A percentile compares a stretch with the other conserved stretches of the same genome.
Conservation (phyloP, 176 grass and related monocot species). For the Oryza coarctata region DNA sequence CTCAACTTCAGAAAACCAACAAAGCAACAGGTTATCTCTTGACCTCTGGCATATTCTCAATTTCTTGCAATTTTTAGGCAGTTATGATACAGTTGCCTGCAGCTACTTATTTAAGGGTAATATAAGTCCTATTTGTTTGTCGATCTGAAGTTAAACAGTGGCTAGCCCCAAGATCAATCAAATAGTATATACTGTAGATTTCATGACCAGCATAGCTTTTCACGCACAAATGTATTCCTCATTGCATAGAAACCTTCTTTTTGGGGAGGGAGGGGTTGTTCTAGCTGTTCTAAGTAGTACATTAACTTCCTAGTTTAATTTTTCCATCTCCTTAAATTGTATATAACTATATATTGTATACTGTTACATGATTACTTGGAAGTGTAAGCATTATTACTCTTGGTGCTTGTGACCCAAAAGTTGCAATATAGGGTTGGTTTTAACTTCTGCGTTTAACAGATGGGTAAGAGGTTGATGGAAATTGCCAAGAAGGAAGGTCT, state of each 20-base stretch:
- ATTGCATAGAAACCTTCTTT: neutral
- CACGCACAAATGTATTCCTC: neutral
- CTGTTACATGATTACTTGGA: neutral
- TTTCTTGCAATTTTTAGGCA: conserved; percentile 18
- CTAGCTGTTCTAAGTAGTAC: neutral
- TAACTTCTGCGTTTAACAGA: conserved; percentile 63
- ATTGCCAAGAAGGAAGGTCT: conserved; percentile 86
- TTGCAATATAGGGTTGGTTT: conserved; percentile 1
- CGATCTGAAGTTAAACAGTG: conserved; percentile 6
- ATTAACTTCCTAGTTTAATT: neutral
- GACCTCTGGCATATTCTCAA: neutral
- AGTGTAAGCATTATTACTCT: neutral
- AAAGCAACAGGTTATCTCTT: conserved; percentile 88
- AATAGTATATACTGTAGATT: conserved; percentile 11
- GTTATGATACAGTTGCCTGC: conserved; percentile 10
- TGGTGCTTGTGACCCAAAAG: conserved; percentile 5
- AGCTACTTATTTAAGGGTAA: conserved; percentile 11
- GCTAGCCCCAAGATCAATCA: conserved; percentile 1
- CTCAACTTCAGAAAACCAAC: conserved; percentile 98
- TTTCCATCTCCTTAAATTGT: conserved; percentile 6
- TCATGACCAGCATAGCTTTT: neutral
- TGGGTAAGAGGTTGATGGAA: conserved; percentile 98
- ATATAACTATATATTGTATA: neutral
- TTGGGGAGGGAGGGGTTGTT: neutral
- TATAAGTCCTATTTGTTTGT: neutral